These are phyloP conservation scores for Talaromyces sp. DNA, from an alignment of 2,329 filamentous ascomycete genomes.

Conservation along the genomic window DNA sequence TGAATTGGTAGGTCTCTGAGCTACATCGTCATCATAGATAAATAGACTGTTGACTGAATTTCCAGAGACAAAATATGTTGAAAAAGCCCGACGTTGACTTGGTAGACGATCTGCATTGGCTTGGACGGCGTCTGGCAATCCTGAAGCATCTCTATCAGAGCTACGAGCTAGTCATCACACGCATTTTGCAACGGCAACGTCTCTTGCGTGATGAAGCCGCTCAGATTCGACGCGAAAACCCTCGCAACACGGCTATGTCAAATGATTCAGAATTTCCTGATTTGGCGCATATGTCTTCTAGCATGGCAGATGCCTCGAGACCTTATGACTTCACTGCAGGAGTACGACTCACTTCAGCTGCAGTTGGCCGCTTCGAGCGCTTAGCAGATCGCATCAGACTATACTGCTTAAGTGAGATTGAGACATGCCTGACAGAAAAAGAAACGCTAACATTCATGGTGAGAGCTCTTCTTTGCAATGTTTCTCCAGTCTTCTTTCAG, in stretches of 20 bases:
- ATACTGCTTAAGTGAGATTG: constrained; percentile 61
- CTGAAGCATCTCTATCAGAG: constrained; percentile 60
- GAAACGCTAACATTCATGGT: constrained; percentile 66
- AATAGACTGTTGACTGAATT: constrained; percentile 15
- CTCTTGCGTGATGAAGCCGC: constrained; percentile 36
- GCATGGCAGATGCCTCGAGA: constrained; percentile 19
- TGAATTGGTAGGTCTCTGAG: constrained; percentile 40
- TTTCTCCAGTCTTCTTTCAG: neutral
- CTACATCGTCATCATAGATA: neutral
- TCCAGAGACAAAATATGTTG: constrained; percentile 55
- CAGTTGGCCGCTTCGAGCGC: constrained; percentile 57
- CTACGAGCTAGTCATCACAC: constrained; percentile 60
- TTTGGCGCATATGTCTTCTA: constrained; percentile 32
- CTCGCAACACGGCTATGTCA: constrained; percentile 23
- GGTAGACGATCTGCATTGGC: constrained; percentile 54
- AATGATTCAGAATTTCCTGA: constrained; percentile 37
- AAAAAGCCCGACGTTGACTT: constrained; percentile 44
- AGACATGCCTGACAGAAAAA: constrained; percentile 65
- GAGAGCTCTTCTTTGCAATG: constrained; percentile 23
- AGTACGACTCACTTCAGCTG: constrained; percentile 44
- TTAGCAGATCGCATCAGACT: constrained; percentile 59
- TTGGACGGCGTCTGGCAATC: constrained; percentile 59
- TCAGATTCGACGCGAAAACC: constrained; percentile 21
- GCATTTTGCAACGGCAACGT: constrained; percentile 54
- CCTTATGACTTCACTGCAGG: constrained; percentile 32